Evolutionary conservation across 768 basidiomycete genomes (phyloP).

Genomic region (Leccinum rimulosum): DNA sequence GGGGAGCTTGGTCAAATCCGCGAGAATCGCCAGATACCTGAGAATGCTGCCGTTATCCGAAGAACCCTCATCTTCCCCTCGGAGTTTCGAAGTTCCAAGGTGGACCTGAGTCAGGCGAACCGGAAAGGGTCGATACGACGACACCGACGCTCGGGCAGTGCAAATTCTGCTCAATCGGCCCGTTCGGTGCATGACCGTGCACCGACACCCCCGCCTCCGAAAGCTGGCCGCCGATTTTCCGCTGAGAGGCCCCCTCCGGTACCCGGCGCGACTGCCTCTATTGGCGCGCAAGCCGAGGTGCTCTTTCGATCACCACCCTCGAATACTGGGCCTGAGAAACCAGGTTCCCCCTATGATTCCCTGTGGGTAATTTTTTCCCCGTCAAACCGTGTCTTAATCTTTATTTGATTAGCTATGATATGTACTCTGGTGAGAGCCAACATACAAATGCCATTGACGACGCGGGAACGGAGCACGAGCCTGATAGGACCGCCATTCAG

Average conservation of each 20-base stretch:
- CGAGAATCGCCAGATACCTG: conserved; percentile 34
- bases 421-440: conserved; percentile 66
- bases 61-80: conserved; percentile 80
- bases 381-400: conserved; percentile 15
- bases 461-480: conserved; percentile 22
- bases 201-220: conserved; percentile 83
- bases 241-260: conserved; percentile 66
- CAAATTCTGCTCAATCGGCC: conserved; percentile 55
- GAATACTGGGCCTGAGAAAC: conserved; percentile 54
- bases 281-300: conserved; percentile 39
- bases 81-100: conserved; percentile 54
- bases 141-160: conserved; percentile 63
- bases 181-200: conserved; percentile 79
- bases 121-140: conserved; percentile 49
- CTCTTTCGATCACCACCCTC: conserved; percentile 41
- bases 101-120: conserved; percentile 53
- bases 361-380: conserved; percentile 50
- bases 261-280: conserved; percentile 57
- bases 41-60: conserved; percentile 56
- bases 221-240: conserved; percentile 61
- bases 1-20: conserved; percentile 26
- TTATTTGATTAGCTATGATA: conserved; percentile 60
- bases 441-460: conserved; percentile 37
- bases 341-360: conserved; percentile 72
- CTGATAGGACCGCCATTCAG: conserved; percentile 28